Percentiles rank a stretch among this genome's conserved stretches.
Evolutionary conservation across 176 grass and related monocot genomes (phyloP).

Genomic region (Aechmea fasciata): DNA sequence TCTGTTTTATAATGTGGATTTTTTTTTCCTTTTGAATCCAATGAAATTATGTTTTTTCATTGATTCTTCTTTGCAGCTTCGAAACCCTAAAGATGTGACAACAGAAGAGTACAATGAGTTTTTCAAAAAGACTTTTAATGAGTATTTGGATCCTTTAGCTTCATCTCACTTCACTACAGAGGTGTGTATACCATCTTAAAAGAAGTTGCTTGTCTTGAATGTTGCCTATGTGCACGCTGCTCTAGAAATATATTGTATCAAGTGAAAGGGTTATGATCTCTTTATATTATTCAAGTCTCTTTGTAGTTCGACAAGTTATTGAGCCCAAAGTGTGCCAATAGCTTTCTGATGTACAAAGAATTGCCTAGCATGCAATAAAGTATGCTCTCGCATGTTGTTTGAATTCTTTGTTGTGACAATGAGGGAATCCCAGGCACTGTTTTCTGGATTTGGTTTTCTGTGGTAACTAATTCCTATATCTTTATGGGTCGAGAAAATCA

Average conservation of each 20-base stretch:
- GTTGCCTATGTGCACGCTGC: background rate
- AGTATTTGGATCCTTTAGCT: constrained; percentile 73
- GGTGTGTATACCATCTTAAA: constrained; percentile 20
- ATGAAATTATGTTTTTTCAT: background rate
- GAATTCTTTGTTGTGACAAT: no score
- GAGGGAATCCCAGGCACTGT: no score
- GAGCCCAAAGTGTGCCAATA: no score
- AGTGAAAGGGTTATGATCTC: no score
- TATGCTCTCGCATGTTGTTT: no score
- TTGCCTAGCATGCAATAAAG: no score
- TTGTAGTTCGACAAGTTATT: no score
- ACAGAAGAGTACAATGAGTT: constrained; percentile 95
- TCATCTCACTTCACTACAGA: constrained; percentile 97
- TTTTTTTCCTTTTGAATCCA: constrained; percentile 4
- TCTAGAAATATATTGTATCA: background rate
- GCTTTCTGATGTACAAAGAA: no score
- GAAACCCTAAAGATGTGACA: constrained; percentile 77
- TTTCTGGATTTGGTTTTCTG: no score
- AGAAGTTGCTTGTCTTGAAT: background rate
- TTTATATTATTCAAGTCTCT: no score
- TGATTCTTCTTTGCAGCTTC: constrained; percentile 37
- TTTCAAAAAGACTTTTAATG: constrained; percentile 93
- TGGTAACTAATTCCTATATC: no score
- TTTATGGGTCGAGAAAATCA: no score
- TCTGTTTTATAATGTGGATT: background rate